Conservation (phyloP, 2,329 filamentous ascomycete species). For the Fusarium subtropicale region DNA sequence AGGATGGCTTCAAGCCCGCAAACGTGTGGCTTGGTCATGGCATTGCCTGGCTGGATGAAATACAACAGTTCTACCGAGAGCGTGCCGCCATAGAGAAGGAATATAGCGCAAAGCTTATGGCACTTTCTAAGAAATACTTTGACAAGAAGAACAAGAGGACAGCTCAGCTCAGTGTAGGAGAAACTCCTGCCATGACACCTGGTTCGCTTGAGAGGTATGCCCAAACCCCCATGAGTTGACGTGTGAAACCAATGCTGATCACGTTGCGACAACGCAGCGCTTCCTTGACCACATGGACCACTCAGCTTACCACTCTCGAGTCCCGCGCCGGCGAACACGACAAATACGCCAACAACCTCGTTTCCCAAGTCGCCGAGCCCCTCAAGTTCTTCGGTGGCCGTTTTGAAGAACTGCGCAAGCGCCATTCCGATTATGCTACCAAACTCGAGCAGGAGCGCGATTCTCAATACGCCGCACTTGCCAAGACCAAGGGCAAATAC, state of each 20-base stretch:
- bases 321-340: constrained; percentile 90
- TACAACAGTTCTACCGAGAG: constrained; percentile 97
- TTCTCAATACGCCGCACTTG: constrained; percentile 81
- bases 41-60: constrained; percentile 95
- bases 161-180: constrained; percentile 88
- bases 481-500: constrained; percentile 93
- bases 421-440: constrained; percentile 86
- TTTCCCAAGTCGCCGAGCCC: constrained; percentile 86
- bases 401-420: constrained; percentile 93
- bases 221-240: neutral
- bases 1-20: constrained; percentile 97
- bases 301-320: constrained; percentile 91
- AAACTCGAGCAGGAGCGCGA: constrained; percentile 94
- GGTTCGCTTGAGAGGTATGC: constrained; percentile 88
- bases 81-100: constrained; percentile 95
- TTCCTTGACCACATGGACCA: constrained; percentile 96
- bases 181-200: constrained; percentile 91
- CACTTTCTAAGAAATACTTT: constrained; percentile 93
- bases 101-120: constrained; percentile 88
- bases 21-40: constrained; percentile 91
- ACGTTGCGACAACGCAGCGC: constrained; percentile 66
- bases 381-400: constrained; percentile 78
- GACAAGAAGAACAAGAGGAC: constrained; percentile 96
- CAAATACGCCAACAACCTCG: constrained; percentile 80
- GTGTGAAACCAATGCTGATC: constrained; percentile 40